Base-by-base conservation (phyloP, 257 asterid genomes). In the Solanum sitiens region DNA sequence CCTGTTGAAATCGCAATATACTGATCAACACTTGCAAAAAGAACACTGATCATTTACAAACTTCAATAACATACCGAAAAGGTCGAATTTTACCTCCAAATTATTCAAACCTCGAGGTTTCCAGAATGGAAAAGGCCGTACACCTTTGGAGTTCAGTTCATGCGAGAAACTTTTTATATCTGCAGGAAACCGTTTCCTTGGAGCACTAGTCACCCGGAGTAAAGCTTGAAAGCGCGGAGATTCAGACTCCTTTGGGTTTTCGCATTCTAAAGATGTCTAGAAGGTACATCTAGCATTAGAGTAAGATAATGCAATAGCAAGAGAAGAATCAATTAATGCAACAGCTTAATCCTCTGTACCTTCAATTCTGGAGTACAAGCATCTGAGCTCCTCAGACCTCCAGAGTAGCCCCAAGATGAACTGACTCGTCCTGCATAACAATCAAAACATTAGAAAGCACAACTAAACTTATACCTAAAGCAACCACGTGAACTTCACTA, bases 141-240 rank as follows among this genome's bases (percentile, higher is more conserved):
- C 99, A 71, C 99, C 99, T 93, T 97, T 97, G 71, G 99, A 97
- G 89, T 97, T 96, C 88, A 97, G 88, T 88, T 97, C 99, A 88
- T 97, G 99, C 40, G 99, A 97, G 90, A 97, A 97, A 92, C 99
- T 97, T 92, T 97, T 97, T 82, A 97, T 94, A 90, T 97, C 99
- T 14, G 96, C 94, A 30, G 99, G 99, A 90, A 93, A 92, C 93
- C 98, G 92, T 94, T 97, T 97, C 94, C 99, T 95, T 68, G 99
- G 99, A 44, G 95, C 99, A 94, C 99, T 97, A 87, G 99, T 97
- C 82, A 97, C 91, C 86, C 99, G 98, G 85, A 97, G 99, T 93
- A 97, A 95, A 88, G 98, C 99, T 96, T 97, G 97, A 91, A 96
- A 97, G 83, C 99, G 98, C 4, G 99, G 99, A 79, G 99, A 97